Evolutionary conservation across 208 protist species (phyloP).

Genomic region (Leishmania gerbilli): DNA sequence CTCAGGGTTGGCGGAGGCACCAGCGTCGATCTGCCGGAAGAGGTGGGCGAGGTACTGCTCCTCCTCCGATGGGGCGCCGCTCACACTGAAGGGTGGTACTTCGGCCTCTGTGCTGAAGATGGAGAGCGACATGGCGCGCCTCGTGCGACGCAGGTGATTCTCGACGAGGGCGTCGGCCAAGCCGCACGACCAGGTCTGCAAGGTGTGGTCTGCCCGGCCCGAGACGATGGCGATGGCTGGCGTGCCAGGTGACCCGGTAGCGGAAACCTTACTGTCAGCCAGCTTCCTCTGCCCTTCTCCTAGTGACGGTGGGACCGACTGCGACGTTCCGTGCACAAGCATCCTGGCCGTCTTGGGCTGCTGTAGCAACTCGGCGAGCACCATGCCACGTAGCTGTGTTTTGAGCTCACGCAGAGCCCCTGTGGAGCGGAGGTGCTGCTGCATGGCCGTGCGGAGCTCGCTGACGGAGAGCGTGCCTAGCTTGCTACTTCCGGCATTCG

Average conservation of each 20-base stretch:
- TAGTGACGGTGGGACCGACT: slow-evolving; percentile 11
- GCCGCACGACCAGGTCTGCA: slow-evolving; percentile 50
- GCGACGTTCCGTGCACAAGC: slow-evolving; percentile 19
- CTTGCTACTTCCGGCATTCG: slow-evolving; percentile 5
- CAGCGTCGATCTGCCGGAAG: slow-evolving; percentile 22
- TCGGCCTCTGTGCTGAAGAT: slow-evolving; percentile 86
- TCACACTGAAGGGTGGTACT: slow-evolving; percentile 59
- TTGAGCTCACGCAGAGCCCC: slow-evolving; percentile 80
- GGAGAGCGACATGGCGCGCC: slow-evolving; percentile 71
- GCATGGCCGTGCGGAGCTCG: slow-evolving; percentile 77
- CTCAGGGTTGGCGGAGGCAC: slow-evolving; percentile 13
- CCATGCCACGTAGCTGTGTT: slow-evolving; percentile 81
- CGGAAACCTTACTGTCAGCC: slow-evolving; percentile 6
- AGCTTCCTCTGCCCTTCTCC: not conserved
- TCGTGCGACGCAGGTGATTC: slow-evolving; percentile 80
- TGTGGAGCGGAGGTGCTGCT: slow-evolving; percentile 73
- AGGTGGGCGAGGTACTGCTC: slow-evolving; percentile 53
- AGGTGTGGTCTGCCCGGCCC: slow-evolving; percentile 16
- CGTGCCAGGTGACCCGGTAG: not conserved
- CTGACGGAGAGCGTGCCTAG: slow-evolving; percentile 33
- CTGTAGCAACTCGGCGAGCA: slow-evolving; percentile 72
- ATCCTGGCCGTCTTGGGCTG: slow-evolving; percentile 35
- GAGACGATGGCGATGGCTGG: slow-evolving; percentile 1
- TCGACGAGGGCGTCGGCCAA: slow-evolving; percentile 79
- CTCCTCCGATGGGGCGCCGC: slow-evolving; percentile 39